A percentile compares a stretch with the other conserved stretches of the same genome.
Conservation (phyloP, 768 basidiomycete genomes). For the Podaxis mareebaensis region DNA sequence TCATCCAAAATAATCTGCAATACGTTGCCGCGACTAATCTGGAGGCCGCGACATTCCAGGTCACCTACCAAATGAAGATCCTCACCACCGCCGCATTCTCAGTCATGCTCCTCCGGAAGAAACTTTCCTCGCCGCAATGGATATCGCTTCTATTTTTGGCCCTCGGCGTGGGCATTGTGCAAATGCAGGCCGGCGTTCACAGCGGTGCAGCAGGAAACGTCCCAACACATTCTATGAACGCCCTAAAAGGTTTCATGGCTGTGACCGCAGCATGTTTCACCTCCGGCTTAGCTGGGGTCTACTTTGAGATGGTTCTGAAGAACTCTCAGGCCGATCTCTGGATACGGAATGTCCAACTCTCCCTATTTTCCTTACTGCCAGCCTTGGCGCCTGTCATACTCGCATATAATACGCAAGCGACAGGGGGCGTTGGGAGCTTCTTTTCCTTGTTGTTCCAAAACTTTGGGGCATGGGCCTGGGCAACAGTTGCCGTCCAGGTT, state of each 20-base stretch:
- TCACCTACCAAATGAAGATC: conserved; percentile 97
- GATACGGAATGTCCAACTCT: conserved; percentile 96
- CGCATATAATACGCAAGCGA: conserved; percentile 30
- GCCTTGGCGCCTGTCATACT: conserved; percentile 79
- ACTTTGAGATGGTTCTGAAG: conserved; percentile 98
- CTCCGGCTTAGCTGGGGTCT: conserved; percentile 94
- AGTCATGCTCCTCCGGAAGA: conserved; percentile 77
- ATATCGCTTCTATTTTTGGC: conserved; percentile 81
- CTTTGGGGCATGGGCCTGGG: conserved; percentile 92
- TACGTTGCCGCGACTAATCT: conserved; percentile 94
- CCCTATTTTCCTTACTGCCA: conserved; percentile 90
- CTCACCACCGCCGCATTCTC: conserved; percentile 92
- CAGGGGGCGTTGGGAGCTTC: conserved; percentile 36
- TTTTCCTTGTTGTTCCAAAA: conserved; percentile 68
- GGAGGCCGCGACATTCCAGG: conserved; percentile 95
- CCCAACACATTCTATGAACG: conserved; percentile 64
- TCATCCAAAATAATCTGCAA: conserved; percentile 94
- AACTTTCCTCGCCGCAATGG: conserved; percentile 79
- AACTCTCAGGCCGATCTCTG: conserved; percentile 87
- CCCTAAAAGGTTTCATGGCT: conserved; percentile 84
- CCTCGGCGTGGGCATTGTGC: conserved; percentile 86
- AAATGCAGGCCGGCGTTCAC: conserved; percentile 60
- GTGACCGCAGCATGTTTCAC: conserved; percentile 92
- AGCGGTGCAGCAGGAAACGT: conserved; percentile 18
- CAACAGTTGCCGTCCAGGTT: conserved; percentile 85